Conservation (phyloP, 1,139 yeast genomes). For the Candida pseudocylindracea region DNA sequence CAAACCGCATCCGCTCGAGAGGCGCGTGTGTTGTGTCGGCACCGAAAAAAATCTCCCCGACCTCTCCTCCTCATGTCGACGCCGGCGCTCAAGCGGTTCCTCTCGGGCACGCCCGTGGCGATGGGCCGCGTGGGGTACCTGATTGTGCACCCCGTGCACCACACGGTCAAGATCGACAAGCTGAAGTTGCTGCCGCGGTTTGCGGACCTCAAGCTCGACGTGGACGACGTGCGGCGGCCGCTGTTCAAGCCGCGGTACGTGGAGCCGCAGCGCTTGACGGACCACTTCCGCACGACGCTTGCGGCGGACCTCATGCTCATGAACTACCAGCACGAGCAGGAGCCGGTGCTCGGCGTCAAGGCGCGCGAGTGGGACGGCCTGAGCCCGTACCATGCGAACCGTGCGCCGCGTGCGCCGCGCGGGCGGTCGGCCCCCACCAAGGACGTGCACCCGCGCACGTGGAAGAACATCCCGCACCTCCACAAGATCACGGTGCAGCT, state of each 20-base stretch:
- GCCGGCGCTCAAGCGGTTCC: constrained; percentile 11
- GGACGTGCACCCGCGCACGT: constrained; percentile 41
- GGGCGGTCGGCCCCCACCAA: constrained; percentile 52
- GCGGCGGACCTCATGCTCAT: constrained; percentile 61
- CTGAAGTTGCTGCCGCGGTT: constrained; percentile 45
- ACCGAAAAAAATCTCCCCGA: too few relatives aligned
- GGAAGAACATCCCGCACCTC: constrained; percentile 51
- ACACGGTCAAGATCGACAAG: constrained; percentile 56
- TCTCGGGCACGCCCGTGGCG: constrained; percentile 15
- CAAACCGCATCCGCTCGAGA: too few relatives aligned
- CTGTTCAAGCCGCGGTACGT: constrained; percentile 52
- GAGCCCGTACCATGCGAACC: constrained; percentile 76
- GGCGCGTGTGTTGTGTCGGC: too few relatives aligned
- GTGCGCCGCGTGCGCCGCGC: constrained; percentile 42
- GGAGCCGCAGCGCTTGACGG: constrained; percentile 59
- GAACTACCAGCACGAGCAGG: constrained; percentile 46
- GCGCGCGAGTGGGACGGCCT: constrained; percentile 72
- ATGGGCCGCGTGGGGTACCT: constrained; percentile 48
- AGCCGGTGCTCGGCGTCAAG: constrained; percentile 38
- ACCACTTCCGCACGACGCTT: constrained; percentile 53
- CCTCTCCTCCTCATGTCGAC: not conserved
- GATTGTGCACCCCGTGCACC: constrained; percentile 80
- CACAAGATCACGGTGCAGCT: constrained; percentile 49
- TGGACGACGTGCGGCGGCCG: constrained; percentile 57
- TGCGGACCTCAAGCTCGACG: constrained; percentile 40